A percentile compares a stretch with the other conserved stretches of the same genome.
Conservation (phyloP, 306 rosid species). For the Prunus persica region DNA sequence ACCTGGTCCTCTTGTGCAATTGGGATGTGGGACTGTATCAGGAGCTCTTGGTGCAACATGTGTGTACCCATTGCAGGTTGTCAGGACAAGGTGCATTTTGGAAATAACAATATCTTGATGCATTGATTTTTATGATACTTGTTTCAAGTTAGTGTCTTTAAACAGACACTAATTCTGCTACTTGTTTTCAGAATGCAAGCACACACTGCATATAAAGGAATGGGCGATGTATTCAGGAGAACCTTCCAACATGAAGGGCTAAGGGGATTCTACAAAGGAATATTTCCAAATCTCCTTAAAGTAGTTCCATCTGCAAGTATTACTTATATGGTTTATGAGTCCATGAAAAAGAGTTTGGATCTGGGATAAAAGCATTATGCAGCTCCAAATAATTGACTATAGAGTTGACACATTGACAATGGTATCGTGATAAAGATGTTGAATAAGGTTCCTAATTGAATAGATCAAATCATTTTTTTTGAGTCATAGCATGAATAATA, state of each 20-base stretch:
- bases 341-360: slow-evolving; percentile 69
- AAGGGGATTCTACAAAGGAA: slow-evolving; percentile 81
- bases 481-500: slow-evolving; percentile 25
- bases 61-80: slow-evolving; percentile 84
- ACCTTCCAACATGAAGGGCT: slow-evolving; percentile 68
- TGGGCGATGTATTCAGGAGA: slow-evolving; percentile 74
- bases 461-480: slow-evolving; percentile 33
- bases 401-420: slow-evolving; percentile 29
- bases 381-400: slow-evolving; percentile 29
- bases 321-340: slow-evolving; percentile 76
- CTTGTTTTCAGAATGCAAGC: slow-evolving; percentile 77
- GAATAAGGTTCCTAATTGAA: slow-evolving; percentile 48
- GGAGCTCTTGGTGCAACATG: slow-evolving; percentile 92
- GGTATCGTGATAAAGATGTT: slow-evolving; percentile 30
- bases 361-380: slow-evolving; percentile 43
- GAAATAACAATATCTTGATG: slow-evolving; percentile 12
- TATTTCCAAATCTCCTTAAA: slow-evolving; percentile 79
- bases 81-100: slow-evolving; percentile 68
- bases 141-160: slow-evolving; percentile 16
- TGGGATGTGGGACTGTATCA: slow-evolving; percentile 90
- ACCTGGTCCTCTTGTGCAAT: slow-evolving; percentile 77
- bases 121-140: slow-evolving; percentile 15
- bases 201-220: slow-evolving; percentile 54
- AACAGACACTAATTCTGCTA: slow-evolving; percentile 17
- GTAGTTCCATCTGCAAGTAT: slow-evolving; percentile 89